A percentile compares a stretch with the other conserved stretches of the same genome.
Evolutionary conservation across 164 flowering plant genomes (phyloP).

Genomic region (Aristolochia fimbriata): DNA sequence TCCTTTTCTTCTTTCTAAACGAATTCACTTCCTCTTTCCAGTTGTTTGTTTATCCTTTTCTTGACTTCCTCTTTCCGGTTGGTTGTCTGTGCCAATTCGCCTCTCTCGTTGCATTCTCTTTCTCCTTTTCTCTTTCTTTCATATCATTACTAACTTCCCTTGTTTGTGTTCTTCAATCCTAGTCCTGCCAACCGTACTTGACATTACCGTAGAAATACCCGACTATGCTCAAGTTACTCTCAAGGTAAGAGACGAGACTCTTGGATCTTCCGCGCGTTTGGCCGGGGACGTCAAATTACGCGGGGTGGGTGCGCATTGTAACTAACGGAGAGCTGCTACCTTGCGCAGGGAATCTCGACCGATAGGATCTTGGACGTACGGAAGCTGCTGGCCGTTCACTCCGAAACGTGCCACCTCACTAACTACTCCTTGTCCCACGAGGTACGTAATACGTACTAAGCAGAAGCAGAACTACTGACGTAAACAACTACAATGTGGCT

Average conservation of each 20-base stretch:
- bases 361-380: constrained; percentile 80
- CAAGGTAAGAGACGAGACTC: constrained; percentile 39
- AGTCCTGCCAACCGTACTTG: constrained; percentile 79
- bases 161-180: constrained; percentile 7
- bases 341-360: constrained; percentile 73
- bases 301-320: not conserved
- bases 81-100: not conserved
- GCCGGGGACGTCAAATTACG: too few relatives aligned
- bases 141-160: not conserved
- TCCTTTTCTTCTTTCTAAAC: not conserved
- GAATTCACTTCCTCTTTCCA: not conserved
- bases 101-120: not conserved
- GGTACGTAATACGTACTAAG: constrained; percentile 39
- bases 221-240: constrained; percentile 66
- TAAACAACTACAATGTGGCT: too few relatives aligned
- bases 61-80: not conserved
- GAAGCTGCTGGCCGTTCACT: constrained; percentile 61
- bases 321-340: not conserved
- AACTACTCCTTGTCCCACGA: constrained; percentile 79
- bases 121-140: not conserved
- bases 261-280: not conserved
- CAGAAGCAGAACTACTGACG: too few relatives aligned
- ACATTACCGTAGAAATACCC: constrained; percentile 57
- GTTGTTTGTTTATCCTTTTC: too few relatives aligned
- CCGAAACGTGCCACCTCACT: constrained; percentile 80